These are phyloP conservation scores for Backusella luteola DNA, from an alignment of 192 early-diverging fungal genomes.

Conservation along the genomic window DNA sequence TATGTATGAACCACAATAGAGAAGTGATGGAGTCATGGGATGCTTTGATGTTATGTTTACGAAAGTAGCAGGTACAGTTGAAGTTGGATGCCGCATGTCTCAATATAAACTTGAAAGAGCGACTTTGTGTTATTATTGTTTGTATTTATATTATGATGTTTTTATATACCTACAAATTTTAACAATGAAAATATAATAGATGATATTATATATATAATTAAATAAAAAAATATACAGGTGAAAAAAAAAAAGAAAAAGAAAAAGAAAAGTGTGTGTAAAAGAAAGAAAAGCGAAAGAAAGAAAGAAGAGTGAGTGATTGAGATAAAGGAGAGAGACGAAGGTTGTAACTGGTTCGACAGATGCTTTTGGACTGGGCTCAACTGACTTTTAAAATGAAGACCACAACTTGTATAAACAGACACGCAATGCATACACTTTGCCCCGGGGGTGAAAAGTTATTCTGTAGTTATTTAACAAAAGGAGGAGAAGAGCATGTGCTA, in stretches of 20 bases:
- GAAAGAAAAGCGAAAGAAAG: background rate
- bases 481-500: background rate
- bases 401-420: conserved; percentile 6
- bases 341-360: background rate
- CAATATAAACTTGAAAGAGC: background rate
- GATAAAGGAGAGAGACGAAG: conserved; percentile 9
- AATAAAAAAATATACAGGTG: background rate
- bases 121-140: background rate
- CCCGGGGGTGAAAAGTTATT: background rate
- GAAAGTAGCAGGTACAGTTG: background rate
- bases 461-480: background rate
- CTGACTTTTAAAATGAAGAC: conserved; percentile 11
- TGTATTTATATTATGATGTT: conserved; percentile 1
- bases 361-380: conserved; percentile 30
- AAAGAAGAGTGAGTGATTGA: background rate
- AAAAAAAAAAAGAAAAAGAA: background rate
- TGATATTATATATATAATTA: background rate
- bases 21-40: background rate
- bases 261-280: background rate
- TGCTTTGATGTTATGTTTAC: background rate
- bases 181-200: background rate
- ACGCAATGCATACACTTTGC: conserved; percentile 13
- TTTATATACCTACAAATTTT: conserved; percentile 6
- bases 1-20: background rate
- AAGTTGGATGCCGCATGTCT: conserved; percentile 12